Conservation (phyloP, 768 basidiomycete genomes). For the Lentinula boryana region DNA sequence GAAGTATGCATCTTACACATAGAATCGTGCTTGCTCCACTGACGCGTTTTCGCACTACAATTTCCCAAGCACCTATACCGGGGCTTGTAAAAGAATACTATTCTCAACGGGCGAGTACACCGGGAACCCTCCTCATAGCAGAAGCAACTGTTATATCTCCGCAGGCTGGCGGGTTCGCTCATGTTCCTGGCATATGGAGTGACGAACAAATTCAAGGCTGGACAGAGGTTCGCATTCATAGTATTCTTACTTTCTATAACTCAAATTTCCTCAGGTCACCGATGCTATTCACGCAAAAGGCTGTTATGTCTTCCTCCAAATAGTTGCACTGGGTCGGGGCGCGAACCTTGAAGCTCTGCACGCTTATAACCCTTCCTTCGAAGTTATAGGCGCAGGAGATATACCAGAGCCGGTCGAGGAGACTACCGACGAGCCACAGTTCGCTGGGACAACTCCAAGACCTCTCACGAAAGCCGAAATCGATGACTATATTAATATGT, state of each 20-base stretch:
- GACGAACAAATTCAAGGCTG: conserved; percentile 46
- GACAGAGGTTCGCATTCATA: conserved; percentile 31
- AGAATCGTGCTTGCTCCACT: conserved; percentile 31
- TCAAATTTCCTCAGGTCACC: conserved; percentile 19
- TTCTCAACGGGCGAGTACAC: conserved; percentile 25
- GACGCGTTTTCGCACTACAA: conserved; percentile 23
- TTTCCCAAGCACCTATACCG: conserved; percentile 19
- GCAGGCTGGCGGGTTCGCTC: conserved; percentile 21
- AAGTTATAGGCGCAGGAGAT: conserved; percentile 12
- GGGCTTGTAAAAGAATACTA: conserved; percentile 29
- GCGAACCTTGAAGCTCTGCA: conserved; percentile 6
- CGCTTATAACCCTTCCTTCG: neutral
- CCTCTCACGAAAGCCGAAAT: conserved; percentile 32
- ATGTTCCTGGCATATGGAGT: conserved; percentile 45
- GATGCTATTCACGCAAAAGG: conserved; percentile 37
- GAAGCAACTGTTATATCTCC: conserved; percentile 37
- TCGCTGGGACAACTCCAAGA: conserved; percentile 11
- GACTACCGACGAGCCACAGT: conserved; percentile 9
- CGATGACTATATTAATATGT: conserved; percentile 27
- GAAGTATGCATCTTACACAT: conserved; percentile 22
- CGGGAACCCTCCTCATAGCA: conserved; percentile 37
- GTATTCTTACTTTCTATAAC: neutral
- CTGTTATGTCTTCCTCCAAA: conserved; percentile 33
- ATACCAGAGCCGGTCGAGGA: conserved; percentile 9
- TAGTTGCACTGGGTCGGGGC: conserved; percentile 36